Percentiles rank a stretch among this genome's conserved stretches.
Evolutionary conservation across 108 stramenopile species (phyloP).

Genomic region (Skeletonema tropicum): DNA sequence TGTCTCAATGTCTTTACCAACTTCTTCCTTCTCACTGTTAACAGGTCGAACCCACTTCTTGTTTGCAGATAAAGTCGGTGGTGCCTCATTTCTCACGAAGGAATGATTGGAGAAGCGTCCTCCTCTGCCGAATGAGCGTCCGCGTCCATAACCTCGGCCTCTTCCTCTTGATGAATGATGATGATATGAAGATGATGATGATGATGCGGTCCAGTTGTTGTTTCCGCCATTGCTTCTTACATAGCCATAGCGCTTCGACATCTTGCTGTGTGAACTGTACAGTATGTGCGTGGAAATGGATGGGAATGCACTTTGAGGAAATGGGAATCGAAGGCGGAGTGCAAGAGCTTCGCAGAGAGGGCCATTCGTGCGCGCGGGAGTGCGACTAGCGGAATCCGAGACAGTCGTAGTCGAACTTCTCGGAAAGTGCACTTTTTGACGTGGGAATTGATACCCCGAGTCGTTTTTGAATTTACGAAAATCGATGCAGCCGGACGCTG

Average conservation of each 20-base stretch:
- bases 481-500: too few species aligned
- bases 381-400: too few species aligned
- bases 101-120: slow-evolving; percentile 12
- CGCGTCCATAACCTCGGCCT: slow-evolving; percentile 17
- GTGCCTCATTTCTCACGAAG: slow-evolving; percentile 8
- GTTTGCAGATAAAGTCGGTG: neutral
- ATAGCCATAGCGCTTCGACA: neutral
- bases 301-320: too few species aligned
- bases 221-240: slow-evolving; percentile 6
- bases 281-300: too few species aligned
- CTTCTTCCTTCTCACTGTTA: neutral
- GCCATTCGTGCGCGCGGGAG: too few species aligned
- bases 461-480: too few species aligned
- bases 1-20: neutral
- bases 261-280: too few species aligned
- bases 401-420: too few species aligned
- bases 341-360: too few species aligned
- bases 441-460: too few species aligned
- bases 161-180: neutral
- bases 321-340: too few species aligned
- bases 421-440: too few species aligned
- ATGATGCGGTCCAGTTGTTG: slow-evolving; percentile 5
- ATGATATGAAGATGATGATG: neutral
- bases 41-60: slow-evolving; percentile 37
- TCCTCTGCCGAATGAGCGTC: slow-evolving; percentile 10